Base-by-base conservation (phyloP, 495 filamentous ascomycete genomes). In the Acidiella bohemica region DNA sequence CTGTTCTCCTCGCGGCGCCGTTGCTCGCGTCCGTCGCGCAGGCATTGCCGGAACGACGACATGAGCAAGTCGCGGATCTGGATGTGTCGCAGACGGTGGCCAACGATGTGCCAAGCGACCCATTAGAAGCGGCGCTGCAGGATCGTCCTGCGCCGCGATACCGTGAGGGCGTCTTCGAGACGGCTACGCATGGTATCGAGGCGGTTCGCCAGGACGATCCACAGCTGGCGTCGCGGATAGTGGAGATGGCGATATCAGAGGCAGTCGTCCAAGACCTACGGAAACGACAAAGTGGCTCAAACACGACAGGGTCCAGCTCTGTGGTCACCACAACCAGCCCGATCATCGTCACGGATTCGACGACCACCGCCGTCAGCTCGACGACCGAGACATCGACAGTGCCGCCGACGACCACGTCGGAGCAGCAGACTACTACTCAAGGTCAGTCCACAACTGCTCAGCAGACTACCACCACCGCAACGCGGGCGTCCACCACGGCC, bases 161-260 rank as follows among this genome's bases (percentile, higher is more conserved):
- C 51, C 49, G 62, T 42, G 64, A 66, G 40, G 66, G 66, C 42
- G 59, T 70, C 17, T 67, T 56, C 48, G 59, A 63, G 29, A 51
- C 61, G 13, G 57, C 63, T 41, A 55, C 55, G 27, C 51, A 47
- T 18, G 66, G 58, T 8, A 55, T 68, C 17, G 60, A 67, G 39
- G 51, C 45, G 3, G 56, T 67, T 0, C 65, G 65, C 50, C 24
- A 56, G 16, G 46, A 59, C n/a, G 51, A 68, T 48, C 58, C 62
- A 2, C 57, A 57, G 11, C 53, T 63, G 11, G 67, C 67, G 8
- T 60, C 58, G 10, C 41, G 57, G 34, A 49, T 63, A 27, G 51
- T 65, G 14, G 42, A 49, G 5, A 49, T 48, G 10, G 59, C 59
- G 13, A 49, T 53, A n/a, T 39, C 54, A 22, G 59, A 59, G 32